Percentiles rank a stretch among this genome's conserved stretches.
Conservation (phyloP, 208 protist species). For the Leishmania martiniquensis region DNA sequence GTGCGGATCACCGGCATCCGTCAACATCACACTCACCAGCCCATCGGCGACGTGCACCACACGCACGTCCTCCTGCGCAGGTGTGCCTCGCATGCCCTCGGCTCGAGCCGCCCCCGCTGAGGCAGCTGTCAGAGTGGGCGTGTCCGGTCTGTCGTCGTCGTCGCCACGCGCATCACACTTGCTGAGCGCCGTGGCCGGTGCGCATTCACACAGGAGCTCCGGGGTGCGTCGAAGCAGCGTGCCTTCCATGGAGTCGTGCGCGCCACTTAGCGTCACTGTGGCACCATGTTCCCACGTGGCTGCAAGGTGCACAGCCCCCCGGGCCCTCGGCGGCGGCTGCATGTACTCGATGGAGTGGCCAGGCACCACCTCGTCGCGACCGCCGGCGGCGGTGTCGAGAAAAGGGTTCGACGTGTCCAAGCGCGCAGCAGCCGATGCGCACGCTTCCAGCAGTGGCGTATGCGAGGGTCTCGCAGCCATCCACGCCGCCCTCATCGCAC, state of each 20-base stretch:
- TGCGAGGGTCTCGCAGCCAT: neutral
- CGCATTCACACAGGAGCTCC: too few species aligned
- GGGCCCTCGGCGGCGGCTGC: too few species aligned
- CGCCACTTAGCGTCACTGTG: too few species aligned
- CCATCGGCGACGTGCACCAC: constrained; percentile 19
- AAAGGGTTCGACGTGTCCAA: constrained; percentile 25
- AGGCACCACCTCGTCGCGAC: neutral
- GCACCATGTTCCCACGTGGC: too few species aligned
- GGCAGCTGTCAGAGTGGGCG: too few species aligned
- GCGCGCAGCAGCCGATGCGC: constrained; percentile 1
- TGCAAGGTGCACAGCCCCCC: too few species aligned
- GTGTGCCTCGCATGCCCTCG: neutral
- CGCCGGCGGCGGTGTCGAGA: neutral
- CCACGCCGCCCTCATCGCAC: constrained; percentile 9
- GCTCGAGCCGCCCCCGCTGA: too few species aligned
- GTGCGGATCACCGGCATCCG: constrained; percentile 6
- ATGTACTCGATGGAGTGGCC: neutral
- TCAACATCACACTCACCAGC: constrained; percentile 16
- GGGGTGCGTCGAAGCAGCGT: too few species aligned
- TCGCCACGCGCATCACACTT: too few species aligned
- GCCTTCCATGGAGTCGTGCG: too few species aligned
- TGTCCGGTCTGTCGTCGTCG: too few species aligned
- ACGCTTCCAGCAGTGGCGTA: neutral
- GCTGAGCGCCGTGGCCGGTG: too few species aligned
- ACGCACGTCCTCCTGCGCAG: neutral